Evolutionary conservation across 768 basidiomycete genomes (phyloP).

Genomic region (Auriscalpium orientale): DNA sequence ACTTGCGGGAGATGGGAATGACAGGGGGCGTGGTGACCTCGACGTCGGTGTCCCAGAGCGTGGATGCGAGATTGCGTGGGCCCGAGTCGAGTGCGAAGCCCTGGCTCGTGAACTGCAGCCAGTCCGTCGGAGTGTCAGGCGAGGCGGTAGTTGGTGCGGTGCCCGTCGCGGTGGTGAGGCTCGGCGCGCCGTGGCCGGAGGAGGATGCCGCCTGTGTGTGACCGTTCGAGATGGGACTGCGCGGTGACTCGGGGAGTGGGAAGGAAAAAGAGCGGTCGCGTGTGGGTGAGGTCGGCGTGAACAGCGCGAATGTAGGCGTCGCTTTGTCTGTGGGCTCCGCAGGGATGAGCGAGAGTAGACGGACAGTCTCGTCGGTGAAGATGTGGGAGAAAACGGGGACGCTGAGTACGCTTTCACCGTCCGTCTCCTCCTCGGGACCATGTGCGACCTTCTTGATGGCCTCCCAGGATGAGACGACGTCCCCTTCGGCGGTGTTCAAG

Average conservation of each 20-base stretch:
- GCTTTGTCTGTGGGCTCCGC: slow-evolving; percentile 26
- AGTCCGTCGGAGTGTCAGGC: slow-evolving; percentile 38
- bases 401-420: slow-evolving; percentile 24
- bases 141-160: slow-evolving; percentile 20
- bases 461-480: slow-evolving; percentile 44
- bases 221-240: neutral
- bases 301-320: slow-evolving; percentile 18
- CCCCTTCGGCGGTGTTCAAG: slow-evolving; percentile 25
- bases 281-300: slow-evolving; percentile 28
- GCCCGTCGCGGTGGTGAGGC: slow-evolving; percentile 22
- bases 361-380: slow-evolving; percentile 64
- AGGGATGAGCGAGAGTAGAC: slow-evolving; percentile 42
- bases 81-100: slow-evolving; percentile 43
- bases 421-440: slow-evolving; percentile 9
- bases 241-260: slow-evolving; percentile 4
- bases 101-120: slow-evolving; percentile 59
- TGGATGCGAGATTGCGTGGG: slow-evolving; percentile 41
- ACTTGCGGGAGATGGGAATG: slow-evolving; percentile 21
- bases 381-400: slow-evolving; percentile 39
- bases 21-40: slow-evolving; percentile 41
- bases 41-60: slow-evolving; percentile 51
- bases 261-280: slow-evolving; percentile 15
- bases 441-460: slow-evolving; percentile 38
- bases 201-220: slow-evolving; percentile 4
- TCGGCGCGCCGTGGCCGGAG: neutral